Base-by-base conservation (phyloP, 176 grass and related monocot genomes). In the Paspalum vaginatum region DNA sequence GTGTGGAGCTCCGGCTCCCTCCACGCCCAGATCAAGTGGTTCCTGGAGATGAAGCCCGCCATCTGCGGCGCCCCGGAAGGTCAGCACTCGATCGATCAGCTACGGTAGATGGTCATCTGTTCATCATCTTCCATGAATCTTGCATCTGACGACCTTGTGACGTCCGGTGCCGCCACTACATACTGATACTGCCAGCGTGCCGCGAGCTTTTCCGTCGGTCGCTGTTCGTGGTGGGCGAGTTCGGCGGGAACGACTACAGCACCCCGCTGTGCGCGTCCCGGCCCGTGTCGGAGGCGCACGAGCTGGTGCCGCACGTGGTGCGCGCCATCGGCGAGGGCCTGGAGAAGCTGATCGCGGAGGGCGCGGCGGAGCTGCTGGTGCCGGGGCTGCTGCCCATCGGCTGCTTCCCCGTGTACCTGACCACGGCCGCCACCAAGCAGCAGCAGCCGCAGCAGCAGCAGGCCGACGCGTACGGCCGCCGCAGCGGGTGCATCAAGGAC, bases 361-460 rank as follows among this genome's bases (percentile, higher is more conserved):
- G 95, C 1, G 95, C 95, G 24, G 88, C 72, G 39, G 95, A 98
- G 38, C 85, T 98, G 69, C 84, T 98, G 65, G 95, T 98, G 26
- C 95, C 95, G 0, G 92, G 95, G 16, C 39, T 93, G 64, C 78
- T 93, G 1, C 95, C 95, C 7, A 93, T 76, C 46, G 95, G 95
- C 18, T 98, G 95, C 87, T 87, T 94, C 78, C 95, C 92, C 0
- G 65, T 94, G 45, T 98, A 93, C 81, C 49, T 98, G 10, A 67
- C 88, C 60, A 89, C 91, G 38, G 92, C 91, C 75, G n/a, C 47
- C 38, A 32, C 32, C 32, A 32, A 32, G 32, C 32, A 32, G 32
- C 32, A 32, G 3, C 1, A 32, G 32, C 32, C 1, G 32, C 32
- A 32, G 32, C 32, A 14, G 10, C 59, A 12, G 15, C 6, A 94